These are phyloP conservation scores for Comarum palustre DNA, from an alignment of 306 rosid genomes.

Conservation along the genomic window DNA sequence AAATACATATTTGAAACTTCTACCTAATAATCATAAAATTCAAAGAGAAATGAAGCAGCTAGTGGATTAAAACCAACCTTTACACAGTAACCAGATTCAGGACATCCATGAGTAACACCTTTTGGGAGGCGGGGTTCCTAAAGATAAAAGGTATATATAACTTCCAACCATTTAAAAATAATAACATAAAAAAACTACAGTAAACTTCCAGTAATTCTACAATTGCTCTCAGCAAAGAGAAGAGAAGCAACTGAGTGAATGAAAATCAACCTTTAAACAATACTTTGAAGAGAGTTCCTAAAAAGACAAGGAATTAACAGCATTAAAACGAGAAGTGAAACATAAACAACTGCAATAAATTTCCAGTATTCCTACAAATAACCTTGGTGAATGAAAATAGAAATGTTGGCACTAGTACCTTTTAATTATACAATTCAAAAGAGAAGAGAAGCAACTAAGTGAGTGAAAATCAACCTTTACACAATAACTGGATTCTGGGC, in stretches of 20 bases:
- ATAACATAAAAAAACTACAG: not conserved
- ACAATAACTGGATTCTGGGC: constrained; percentile 59
- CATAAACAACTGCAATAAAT: not conserved
- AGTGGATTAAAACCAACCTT: constrained; percentile 43
- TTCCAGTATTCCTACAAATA: not conserved
- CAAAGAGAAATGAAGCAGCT: constrained; percentile 20
- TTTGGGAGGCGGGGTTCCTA: constrained; percentile 55
- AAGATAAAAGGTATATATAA: constrained; percentile 2
- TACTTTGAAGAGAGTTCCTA: constrained; percentile 32
- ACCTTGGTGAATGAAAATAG: constrained; percentile 4
- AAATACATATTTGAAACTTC: constrained; percentile 27
- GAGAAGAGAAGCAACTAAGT: constrained; percentile 20
- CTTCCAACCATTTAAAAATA: not conserved
- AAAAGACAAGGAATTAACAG: constrained; percentile 5
- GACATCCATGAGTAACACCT: constrained; percentile 59
- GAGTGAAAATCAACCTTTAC: constrained; percentile 45
- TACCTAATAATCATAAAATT: constrained; percentile 10
- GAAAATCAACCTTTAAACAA: constrained; percentile 50
- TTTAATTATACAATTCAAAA: constrained; percentile 12
- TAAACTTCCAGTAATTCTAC: not conserved
- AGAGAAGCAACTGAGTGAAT: constrained; percentile 14
- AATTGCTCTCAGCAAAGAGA: constrained; percentile 9
- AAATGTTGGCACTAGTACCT: constrained; percentile 26
- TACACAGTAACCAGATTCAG: constrained; percentile 54
- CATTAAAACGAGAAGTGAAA: not conserved